Evolutionary conservation across 805 yeast genomes (phyloP).

Genomic region (Kuraishia ogatae): DNA sequence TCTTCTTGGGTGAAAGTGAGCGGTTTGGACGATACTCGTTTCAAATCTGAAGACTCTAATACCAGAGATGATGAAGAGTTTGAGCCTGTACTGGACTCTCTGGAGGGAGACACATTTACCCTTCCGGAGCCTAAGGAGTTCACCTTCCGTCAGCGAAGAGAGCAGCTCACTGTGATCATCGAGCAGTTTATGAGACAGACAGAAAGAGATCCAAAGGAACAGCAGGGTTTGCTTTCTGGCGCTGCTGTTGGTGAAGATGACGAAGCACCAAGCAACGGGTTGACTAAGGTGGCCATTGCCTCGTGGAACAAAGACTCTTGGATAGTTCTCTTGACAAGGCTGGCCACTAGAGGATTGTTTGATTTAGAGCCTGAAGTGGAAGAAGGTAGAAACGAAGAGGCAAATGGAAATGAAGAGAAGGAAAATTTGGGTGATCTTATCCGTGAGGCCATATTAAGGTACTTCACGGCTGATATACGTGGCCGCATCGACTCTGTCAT

Average conservation of each 20-base stretch:
- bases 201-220: slow-evolving; percentile 15
- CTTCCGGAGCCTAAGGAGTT: slow-evolving; percentile 53
- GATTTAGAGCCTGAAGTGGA: slow-evolving; percentile 4
- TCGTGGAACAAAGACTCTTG: slow-evolving; percentile 61
- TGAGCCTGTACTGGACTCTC: slow-evolving; percentile 19
- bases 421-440: slow-evolving; percentile 49
- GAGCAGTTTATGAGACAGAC: slow-evolving; percentile 48
- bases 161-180: slow-evolving; percentile 49
- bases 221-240: not conserved
- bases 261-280: slow-evolving; percentile 8
- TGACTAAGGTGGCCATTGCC: slow-evolving; percentile 35
- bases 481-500: slow-evolving; percentile 65
- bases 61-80: slow-evolving; percentile 13
- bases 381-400: slow-evolving; percentile 2
- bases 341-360: slow-evolving; percentile 75
- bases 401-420: slow-evolving; percentile 12
- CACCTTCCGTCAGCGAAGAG: slow-evolving; percentile 44
- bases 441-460: slow-evolving; percentile 62
- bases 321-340: slow-evolving; percentile 64
- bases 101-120: slow-evolving; percentile 25
- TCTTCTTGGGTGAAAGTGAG: not conserved
- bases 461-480: slow-evolving; percentile 66
- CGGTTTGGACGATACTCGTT: slow-evolving; percentile 8
- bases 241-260: not conserved
- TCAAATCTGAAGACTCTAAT: slow-evolving; percentile 1